phyloP scores from a whole-genome alignment of 768 basidiomycete genomes.

The Tulasnella sp. region DNA sequence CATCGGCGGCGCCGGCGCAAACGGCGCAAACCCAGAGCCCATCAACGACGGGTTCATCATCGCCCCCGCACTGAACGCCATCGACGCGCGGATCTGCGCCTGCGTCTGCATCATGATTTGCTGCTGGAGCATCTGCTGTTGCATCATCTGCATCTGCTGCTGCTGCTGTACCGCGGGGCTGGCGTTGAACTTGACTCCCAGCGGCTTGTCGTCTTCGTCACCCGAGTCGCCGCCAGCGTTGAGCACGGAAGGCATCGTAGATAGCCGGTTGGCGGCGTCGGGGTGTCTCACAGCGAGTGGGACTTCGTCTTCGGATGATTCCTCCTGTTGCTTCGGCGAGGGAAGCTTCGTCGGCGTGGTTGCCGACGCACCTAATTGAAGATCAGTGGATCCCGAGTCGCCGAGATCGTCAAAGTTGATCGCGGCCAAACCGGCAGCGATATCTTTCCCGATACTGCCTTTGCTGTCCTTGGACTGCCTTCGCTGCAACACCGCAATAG shows the following conservation, averaged over 20 bases:
- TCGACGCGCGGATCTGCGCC: constrained; percentile 56
- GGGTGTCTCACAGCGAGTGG: constrained; percentile 17
- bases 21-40: constrained; percentile 47
- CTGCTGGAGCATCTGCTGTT: constrained; percentile 59
- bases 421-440: background rate
- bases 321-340: constrained; percentile 23
- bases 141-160: constrained; percentile 31
- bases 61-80: constrained; percentile 46
- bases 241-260: background rate
- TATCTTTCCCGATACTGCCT: background rate
- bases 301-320: constrained; percentile 21
- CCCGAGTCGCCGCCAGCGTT: background rate
- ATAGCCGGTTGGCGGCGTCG: constrained; percentile 10
- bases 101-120: constrained; percentile 66
- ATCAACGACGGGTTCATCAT: constrained; percentile 41
- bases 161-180: constrained; percentile 13
- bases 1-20: too few relatives aligned
- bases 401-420: background rate
- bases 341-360: too few relatives aligned
- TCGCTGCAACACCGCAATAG: constrained; percentile 48
- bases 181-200: constrained; percentile 36
- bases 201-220: constrained; percentile 53
- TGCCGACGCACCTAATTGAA: too few relatives aligned
- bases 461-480: constrained; percentile 27
- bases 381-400: background rate